Conservation (phyloP, 805 yeast genomes). For the Komagataella pseudopastoris region DNA sequence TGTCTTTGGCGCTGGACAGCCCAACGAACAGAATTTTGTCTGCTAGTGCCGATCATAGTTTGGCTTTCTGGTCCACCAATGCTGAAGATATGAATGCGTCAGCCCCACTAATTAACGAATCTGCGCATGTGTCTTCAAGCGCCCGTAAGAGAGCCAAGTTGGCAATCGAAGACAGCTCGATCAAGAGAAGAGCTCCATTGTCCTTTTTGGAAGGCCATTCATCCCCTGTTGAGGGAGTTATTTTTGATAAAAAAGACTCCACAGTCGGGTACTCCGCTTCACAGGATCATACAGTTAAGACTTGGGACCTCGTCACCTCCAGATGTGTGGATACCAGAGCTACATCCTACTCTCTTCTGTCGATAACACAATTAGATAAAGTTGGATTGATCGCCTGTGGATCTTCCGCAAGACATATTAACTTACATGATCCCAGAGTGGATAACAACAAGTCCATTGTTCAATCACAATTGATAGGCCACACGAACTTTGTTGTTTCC, state of each 20-base stretch:
- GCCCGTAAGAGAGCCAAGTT: slow-evolving; percentile 81
- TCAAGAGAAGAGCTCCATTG: slow-evolving; percentile 73
- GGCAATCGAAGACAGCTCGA: slow-evolving; percentile 62
- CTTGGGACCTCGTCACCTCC: slow-evolving; percentile 91
- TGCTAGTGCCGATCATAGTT: slow-evolving; percentile 66
- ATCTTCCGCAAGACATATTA: slow-evolving; percentile 96
- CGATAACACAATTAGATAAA: slow-evolving; percentile 54
- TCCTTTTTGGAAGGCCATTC: slow-evolving; percentile 68
- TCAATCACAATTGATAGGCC: slow-evolving; percentile 70
- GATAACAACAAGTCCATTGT: slow-evolving; percentile 42
- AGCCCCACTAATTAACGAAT: slow-evolving; percentile 29
- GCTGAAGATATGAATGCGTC: slow-evolving; percentile 68
- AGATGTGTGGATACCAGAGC: slow-evolving; percentile 78
- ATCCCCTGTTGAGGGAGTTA: slow-evolving; percentile 78
- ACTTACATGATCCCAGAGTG: slow-evolving; percentile 82
- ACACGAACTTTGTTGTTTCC: slow-evolving; percentile 78
- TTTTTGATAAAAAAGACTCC: slow-evolving; percentile 57
- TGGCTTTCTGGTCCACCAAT: slow-evolving; percentile 84
- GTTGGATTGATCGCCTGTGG: slow-evolving; percentile 76
- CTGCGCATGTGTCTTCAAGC: slow-evolving; percentile 49
- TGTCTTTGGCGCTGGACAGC: slow-evolving; percentile 48
- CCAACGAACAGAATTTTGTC: slow-evolving; percentile 56
- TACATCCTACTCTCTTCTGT: slow-evolving; percentile 74
- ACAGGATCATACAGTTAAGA: slow-evolving; percentile 88
- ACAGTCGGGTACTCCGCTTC: slow-evolving; percentile 89